Evolutionary conservation across 257 asterid genomes (phyloP).

Genomic region (Salvia hispanica): DNA sequence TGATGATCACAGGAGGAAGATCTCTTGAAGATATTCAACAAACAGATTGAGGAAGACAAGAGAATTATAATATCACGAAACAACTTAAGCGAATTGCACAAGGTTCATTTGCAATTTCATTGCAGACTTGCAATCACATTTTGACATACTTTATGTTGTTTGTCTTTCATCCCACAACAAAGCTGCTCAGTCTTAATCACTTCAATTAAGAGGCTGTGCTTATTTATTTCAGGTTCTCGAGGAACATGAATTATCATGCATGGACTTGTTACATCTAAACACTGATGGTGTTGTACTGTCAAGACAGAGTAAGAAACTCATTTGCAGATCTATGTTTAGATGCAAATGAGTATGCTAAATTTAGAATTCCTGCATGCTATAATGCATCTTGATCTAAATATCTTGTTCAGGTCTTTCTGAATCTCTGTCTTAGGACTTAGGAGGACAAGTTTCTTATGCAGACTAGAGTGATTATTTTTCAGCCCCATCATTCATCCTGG

Average conservation of each 20-base stretch:
- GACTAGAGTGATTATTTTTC: background rate
- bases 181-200: slow-evolving; percentile 7
- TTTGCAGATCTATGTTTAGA: slow-evolving; percentile 15
- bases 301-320: slow-evolving; percentile 69
- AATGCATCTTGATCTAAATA: background rate
- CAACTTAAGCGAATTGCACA: slow-evolving; percentile 79
- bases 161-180: slow-evolving; percentile 20
- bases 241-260: slow-evolving; percentile 72
- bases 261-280: slow-evolving; percentile 72
- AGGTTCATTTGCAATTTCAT: slow-evolving; percentile 49
- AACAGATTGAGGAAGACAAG: slow-evolving; percentile 94
- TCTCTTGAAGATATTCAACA: slow-evolving; percentile 68
- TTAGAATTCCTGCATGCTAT: slow-evolving; percentile 2
- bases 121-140: slow-evolving; percentile 16
- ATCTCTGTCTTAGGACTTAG: slow-evolving; percentile 6
- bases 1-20: slow-evolving; percentile 83
- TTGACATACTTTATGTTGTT: slow-evolving; percentile 18
- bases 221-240: slow-evolving; percentile 83
- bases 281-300: slow-evolving; percentile 82
- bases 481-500: slow-evolving; percentile 18
- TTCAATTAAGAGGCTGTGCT: background rate
- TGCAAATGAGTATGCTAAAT: slow-evolving; percentile 6
- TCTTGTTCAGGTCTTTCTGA: slow-evolving; percentile 9
- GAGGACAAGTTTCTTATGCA: slow-evolving; percentile 3
- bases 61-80: slow-evolving; percentile 84